Evolutionary conservation across 2,329 filamentous ascomycete species (phyloP), one percentile per base, ranked within the genome.

Genomic region (Chaetomiaceae sp.): DNA sequence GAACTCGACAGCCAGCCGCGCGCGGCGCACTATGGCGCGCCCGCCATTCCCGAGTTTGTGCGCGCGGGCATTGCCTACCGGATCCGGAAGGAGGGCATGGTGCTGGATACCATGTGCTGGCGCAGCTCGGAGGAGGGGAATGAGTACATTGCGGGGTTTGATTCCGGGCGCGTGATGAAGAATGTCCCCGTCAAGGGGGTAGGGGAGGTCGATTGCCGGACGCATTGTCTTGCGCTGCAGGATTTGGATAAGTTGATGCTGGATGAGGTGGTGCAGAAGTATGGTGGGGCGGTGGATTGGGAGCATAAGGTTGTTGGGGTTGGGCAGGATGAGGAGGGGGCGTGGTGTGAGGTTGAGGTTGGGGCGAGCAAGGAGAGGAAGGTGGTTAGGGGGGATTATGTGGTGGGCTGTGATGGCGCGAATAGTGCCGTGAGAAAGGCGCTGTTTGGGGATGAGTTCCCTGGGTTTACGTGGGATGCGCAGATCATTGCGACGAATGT

Each of bases 401-500:
- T 83, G 0, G 65, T 81, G 12, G 80, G 80, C 0, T 82, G 79
- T 55, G 81, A 83, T 61, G 80, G 80, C 0, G 77, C 75, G 0
- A 75, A 72, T 29, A 78, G 75, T 50, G 64, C 64, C 37, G 72
- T 82, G 5, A 66, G 80, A 29, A 73, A 71, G 56, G 71, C 70
- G 1, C 59, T 82, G 5, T 82, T 82, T 63, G 78, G 78, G 3
- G 67, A 72, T n/a, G 73, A 78, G 27, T 85, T 78, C 56, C 81
- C 80, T 0, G 82, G 81, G 0, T 78, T 79, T 59, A 85, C 82
- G 0, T 78, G 81, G 72, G 75, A 82, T 49, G 72, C 73, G 54
- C 80, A 83, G 63, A 82, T 85, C 53, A 74, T 85, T 15, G 81
- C 82, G 40, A 84, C 81, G 6, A 84, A 85, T 69, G 80, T 80